Evolutionary conservation across 768 basidiomycete genomes (phyloP).

Genomic region (Trichaptum fuscoviolaceum): DNA sequence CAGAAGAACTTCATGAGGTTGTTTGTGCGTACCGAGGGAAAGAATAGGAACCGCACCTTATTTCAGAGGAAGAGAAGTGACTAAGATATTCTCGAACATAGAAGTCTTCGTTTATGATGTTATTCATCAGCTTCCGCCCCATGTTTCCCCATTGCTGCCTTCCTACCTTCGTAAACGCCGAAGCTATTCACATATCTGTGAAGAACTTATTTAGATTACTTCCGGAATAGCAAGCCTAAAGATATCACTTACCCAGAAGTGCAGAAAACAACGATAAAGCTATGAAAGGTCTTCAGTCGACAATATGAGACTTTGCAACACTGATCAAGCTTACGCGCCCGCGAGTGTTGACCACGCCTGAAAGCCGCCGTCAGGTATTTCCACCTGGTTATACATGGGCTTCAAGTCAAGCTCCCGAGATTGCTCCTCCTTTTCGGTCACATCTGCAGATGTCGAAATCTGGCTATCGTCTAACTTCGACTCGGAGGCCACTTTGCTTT

Average conservation of each 20-base stretch:
- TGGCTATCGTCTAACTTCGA: neutral
- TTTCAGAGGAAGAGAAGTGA: slow-evolving; percentile 21
- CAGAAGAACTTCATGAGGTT: neutral
- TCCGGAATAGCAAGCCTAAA: neutral
- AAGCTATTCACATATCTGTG: slow-evolving; percentile 24
- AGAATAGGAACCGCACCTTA: slow-evolving; percentile 12
- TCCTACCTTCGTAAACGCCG: slow-evolving; percentile 27
- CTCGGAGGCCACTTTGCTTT: neutral
- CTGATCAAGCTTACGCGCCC: neutral
- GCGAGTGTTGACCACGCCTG: neutral
- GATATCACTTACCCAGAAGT: neutral
- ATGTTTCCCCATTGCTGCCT: slow-evolving; percentile 3
- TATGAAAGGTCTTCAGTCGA: neutral
- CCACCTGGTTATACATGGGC: neutral
- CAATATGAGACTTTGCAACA: neutral
- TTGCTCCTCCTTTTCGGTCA: neutral
- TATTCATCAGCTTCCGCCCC: slow-evolving; percentile 2
- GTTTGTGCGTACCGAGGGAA: neutral
- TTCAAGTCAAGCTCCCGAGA: neutral
- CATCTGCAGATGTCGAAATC: neutral
- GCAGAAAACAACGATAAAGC: neutral
- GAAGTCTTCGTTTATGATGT: slow-evolving; percentile 12
- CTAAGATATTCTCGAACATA: slow-evolving; percentile 26
- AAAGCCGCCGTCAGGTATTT: neutral
- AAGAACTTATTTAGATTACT: neutral